Conservation (phyloP, 116 monocot species). For the Phalaenopsis hybrid region DNA sequence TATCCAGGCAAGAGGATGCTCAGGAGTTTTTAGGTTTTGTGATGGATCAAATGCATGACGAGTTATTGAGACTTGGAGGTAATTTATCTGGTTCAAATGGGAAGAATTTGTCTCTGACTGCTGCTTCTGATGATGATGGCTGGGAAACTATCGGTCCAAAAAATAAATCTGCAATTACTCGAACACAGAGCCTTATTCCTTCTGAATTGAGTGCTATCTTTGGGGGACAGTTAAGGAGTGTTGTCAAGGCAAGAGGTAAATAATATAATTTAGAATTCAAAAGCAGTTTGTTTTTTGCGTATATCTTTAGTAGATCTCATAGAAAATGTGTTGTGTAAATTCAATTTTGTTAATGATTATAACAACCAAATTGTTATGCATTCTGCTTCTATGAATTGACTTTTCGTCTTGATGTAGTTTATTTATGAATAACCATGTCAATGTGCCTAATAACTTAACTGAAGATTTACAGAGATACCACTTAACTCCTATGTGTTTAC, state of each 20-base stretch:
- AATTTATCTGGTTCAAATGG: conserved; percentile 34
- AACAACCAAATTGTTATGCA: background rate
- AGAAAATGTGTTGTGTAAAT: background rate
- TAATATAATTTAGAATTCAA: background rate
- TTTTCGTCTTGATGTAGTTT: background rate
- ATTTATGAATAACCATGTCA: background rate
- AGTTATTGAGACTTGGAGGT: conserved; percentile 64
- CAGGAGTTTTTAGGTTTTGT: conserved; percentile 92
- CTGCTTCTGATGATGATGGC: conserved; percentile 78
- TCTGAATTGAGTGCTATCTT: conserved; percentile 92
- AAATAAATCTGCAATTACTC: conserved; percentile 85
- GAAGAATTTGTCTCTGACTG: conserved; percentile 34
- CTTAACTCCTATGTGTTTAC: too few relatives aligned
- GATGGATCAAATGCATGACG: conserved; percentile 92
- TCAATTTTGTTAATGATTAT: background rate
- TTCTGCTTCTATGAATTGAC: background rate
- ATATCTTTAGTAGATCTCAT: background rate
- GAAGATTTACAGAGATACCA: too few relatives aligned
- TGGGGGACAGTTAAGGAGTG: conserved; percentile 84
- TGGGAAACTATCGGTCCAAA: conserved; percentile 99
- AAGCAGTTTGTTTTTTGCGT: background rate
- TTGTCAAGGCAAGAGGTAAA: conserved; percentile 85
- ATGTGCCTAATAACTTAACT: background rate
- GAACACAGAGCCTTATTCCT: conserved; percentile 87
- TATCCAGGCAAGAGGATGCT: conserved; percentile 96